Conservation (phyloP, 179 eudicot species). For the Patellifolia procumbens region DNA sequence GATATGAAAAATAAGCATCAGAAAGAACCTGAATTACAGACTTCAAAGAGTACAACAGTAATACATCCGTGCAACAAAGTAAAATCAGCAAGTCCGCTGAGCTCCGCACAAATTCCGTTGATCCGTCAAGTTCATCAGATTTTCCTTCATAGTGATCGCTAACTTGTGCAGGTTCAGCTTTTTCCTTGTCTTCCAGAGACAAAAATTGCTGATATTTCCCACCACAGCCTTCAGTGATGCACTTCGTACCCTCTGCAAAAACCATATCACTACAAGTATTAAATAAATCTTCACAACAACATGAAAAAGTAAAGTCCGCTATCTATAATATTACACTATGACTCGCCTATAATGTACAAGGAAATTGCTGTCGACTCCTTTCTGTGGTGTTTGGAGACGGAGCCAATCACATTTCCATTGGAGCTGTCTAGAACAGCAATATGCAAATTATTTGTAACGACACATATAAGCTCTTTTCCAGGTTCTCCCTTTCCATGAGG, state of each 20-base stretch:
- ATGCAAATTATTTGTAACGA: conserved; percentile 54
- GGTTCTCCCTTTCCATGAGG: conserved; percentile 36
- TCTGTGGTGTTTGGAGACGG: conserved; percentile 40
- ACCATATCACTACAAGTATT: conserved; percentile 1
- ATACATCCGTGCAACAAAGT: conserved; percentile 60
- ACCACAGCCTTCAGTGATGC: conserved; percentile 46
- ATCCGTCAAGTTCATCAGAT: conserved; percentile 32
- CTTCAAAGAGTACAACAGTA: conserved; percentile 49
- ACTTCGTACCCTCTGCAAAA: conserved; percentile 39
- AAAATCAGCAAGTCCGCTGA: conserved; percentile 48
- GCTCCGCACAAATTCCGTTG: conserved; percentile 29
- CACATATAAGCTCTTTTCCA: conserved; percentile 48
- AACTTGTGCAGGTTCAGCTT: conserved; percentile 35
- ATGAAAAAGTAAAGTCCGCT: conserved; percentile 7
- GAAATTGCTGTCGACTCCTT: conserved; percentile 64
- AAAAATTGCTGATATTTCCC: conserved; percentile 30
- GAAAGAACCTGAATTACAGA: conserved; percentile 61
- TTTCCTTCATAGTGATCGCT: conserved; percentile 31
- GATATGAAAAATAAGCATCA: conserved; percentile 15
- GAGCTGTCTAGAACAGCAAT: conserved; percentile 50
- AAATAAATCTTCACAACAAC: conserved; percentile 12
- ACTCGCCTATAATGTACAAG: conserved; percentile 71
- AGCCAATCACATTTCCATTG: conserved; percentile 50
- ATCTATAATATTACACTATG: conserved; percentile 19
- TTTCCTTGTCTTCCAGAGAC: conserved; percentile 45